Percentiles rank a stretch among this genome's conserved stretches.
phyloP scores from a whole-genome alignment of 2,329 filamentous ascomycete genomes.

The Conoideocrella luteorostrata region DNA sequence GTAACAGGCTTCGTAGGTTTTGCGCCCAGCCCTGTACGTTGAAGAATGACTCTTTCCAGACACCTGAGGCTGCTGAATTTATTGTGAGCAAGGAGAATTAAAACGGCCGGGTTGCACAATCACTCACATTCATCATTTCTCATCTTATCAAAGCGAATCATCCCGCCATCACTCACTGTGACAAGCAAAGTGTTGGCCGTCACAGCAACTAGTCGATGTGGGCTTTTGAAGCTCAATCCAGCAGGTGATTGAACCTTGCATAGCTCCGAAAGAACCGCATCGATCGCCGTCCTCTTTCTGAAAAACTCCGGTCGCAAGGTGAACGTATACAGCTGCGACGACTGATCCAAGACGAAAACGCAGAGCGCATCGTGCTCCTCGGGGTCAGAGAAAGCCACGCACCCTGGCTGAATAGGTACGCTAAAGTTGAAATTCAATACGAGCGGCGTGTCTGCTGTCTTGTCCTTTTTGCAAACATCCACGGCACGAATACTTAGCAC shows the following conservation, averaged over 20 bases:
- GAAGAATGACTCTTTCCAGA: slow-evolving; percentile 68
- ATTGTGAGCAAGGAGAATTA: neutral
- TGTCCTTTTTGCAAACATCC: slow-evolving; percentile 67
- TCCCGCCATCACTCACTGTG: slow-evolving; percentile 71
- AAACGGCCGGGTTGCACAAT: neutral
- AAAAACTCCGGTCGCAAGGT: slow-evolving; percentile 81
- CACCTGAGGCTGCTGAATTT: slow-evolving; percentile 17
- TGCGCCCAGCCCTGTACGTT: slow-evolving; percentile 67
- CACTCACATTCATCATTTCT: slow-evolving; percentile 39
- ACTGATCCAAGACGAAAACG: slow-evolving; percentile 71
- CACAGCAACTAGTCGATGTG: slow-evolving; percentile 74
- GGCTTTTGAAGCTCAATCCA: slow-evolving; percentile 69
- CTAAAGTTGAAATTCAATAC: slow-evolving; percentile 74
- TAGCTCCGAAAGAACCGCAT: slow-evolving; percentile 67
- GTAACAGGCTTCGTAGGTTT: slow-evolving; percentile 58
- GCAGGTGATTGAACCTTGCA: slow-evolving; percentile 69
- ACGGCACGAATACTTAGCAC: slow-evolving; percentile 76
- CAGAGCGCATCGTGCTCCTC: slow-evolving; percentile 70
- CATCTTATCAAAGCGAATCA: slow-evolving; percentile 63
- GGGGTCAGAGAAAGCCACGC: slow-evolving; percentile 76
- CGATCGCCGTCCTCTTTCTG: slow-evolving; percentile 59
- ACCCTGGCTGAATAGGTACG: slow-evolving; percentile 64
- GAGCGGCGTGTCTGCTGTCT: slow-evolving; percentile 62
- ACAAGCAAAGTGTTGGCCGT: slow-evolving; percentile 69
- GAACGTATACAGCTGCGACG: slow-evolving; percentile 77